A percentile compares a stretch with the other conserved stretches of the same genome.
These are phyloP conservation scores for Candida tropicalis DNA, from an alignment of 1,139 yeast species.

Conservation along the genomic window DNA sequence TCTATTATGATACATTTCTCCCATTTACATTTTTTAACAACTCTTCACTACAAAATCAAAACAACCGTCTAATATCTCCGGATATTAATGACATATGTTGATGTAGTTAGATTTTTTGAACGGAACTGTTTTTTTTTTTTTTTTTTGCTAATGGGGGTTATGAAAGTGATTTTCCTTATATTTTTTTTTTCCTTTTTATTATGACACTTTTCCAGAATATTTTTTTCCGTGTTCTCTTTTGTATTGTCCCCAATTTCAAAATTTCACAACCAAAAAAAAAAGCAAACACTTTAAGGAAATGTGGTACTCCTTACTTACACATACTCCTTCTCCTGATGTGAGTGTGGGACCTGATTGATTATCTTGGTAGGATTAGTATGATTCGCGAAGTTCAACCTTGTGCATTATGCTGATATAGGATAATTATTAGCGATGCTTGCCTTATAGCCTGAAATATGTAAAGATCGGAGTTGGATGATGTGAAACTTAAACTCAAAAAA, in stretches of 20 bases:
- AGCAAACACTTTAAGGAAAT: too few species aligned
- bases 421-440: neutral
- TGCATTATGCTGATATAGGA: neutral
- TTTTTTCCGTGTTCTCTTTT: too few species aligned
- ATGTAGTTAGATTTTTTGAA: neutral
- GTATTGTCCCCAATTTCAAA: too few species aligned
- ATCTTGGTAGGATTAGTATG: too few species aligned
- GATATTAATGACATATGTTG: too few species aligned
- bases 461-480: constrained; percentile 7
- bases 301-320: too few species aligned
- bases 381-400: too few species aligned
- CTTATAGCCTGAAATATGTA: neutral
- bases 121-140: neutral
- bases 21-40: neutral
- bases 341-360: too few species aligned
- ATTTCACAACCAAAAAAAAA: neutral
- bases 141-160: too few species aligned
- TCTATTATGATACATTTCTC: constrained; percentile 2
- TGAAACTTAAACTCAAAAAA: constrained; percentile 4
- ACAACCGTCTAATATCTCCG: neutral
- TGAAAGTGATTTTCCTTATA: too few species aligned
- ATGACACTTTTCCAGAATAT: too few species aligned
- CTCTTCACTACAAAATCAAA: neutral
- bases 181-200: neutral
- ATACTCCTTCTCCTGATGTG: neutral